These are phyloP conservation scores for Saturnispora galanensis DNA, from an alignment of 805 yeast species.

Conservation along the genomic window DNA sequence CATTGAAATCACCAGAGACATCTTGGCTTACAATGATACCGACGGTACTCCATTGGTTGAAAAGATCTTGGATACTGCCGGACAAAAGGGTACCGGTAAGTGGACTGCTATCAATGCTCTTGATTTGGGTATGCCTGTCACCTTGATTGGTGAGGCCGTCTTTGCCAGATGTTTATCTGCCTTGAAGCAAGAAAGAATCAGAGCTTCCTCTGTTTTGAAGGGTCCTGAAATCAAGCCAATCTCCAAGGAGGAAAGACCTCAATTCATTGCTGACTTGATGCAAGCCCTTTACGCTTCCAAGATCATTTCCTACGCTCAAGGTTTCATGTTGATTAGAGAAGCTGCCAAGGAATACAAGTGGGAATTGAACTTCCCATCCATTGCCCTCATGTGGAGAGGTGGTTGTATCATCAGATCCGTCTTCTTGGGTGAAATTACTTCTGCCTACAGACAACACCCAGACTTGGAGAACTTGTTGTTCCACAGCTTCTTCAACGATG, in stretches of 20 bases:
- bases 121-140: conserved; percentile 97
- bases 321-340: conserved; percentile 98
- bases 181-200: conserved; percentile 79
- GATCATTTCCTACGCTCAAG: conserved; percentile 97
- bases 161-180: conserved; percentile 94
- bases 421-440: conserved; percentile 92
- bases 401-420: conserved; percentile 99
- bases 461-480: conserved; percentile 90
- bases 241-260: conserved; percentile 62
- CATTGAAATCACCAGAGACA: conserved; percentile 93
- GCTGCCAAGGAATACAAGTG: conserved; percentile 96
- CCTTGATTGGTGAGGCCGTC: conserved; percentile 97
- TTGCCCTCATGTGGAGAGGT: conserved; percentile 99
- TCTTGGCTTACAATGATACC: conserved; percentile 76
- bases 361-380: conserved; percentile 96
- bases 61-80: conserved; percentile 94
- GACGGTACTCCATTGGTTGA: conserved; percentile 92
- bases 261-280: conserved; percentile 87
- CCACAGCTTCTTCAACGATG: conserved; percentile 88
- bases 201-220: conserved; percentile 66
- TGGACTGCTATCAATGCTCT: conserved; percentile 99
- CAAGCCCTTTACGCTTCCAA: conserved; percentile 98
- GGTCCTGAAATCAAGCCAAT: conserved; percentile 69
- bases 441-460: conserved; percentile 91
- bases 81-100: conserved; percentile 99